phyloP scores from a whole-genome alignment of 2,329 filamentous ascomycete species.

The Gnomoniopsis smithogilvyi region DNA sequence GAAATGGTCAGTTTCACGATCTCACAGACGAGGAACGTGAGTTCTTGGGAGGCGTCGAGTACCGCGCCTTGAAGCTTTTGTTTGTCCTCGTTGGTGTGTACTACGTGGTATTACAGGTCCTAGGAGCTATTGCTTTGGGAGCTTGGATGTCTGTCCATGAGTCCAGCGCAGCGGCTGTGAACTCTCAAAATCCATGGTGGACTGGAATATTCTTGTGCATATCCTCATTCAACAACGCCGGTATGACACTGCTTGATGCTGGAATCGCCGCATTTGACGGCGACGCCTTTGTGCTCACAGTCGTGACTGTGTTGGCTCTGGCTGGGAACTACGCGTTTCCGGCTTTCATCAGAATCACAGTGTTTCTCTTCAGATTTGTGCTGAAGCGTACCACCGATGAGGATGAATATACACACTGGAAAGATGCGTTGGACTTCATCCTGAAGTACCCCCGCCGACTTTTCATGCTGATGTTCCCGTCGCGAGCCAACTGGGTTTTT shows the following conservation, averaged over 20 bases:
- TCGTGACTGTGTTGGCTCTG: conserved; percentile 31
- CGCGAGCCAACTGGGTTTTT: conserved; percentile 47
- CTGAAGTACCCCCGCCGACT: conserved; percentile 55
- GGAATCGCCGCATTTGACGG: conserved; percentile 47
- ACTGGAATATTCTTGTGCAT: conserved; percentile 52
- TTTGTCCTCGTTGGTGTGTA: conserved; percentile 60
- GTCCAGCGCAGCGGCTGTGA: conserved; percentile 18
- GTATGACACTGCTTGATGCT: conserved; percentile 53
- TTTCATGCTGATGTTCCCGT: conserved; percentile 63
- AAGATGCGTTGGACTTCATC: conserved; percentile 44
- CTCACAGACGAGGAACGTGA: conserved; percentile 52
- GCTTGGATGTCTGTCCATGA: conserved; percentile 28
- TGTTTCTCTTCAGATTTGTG: conserved; percentile 13
- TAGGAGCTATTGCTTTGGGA: conserved; percentile 57
- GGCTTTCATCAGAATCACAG: conserved; percentile 39
- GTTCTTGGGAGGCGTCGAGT: conserved; percentile 60
- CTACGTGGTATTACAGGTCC: conserved; percentile 55
- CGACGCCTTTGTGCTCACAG: conserved; percentile 29
- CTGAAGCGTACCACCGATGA: conserved; percentile 29
- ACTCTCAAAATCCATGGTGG: conserved; percentile 49
- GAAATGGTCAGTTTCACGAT: conserved; percentile 54
- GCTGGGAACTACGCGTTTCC: conserved; percentile 52
- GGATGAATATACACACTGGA: conserved; percentile 33
- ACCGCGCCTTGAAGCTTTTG: conserved; percentile 58
- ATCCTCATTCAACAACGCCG: conserved; percentile 55